Percentiles rank a stretch among this genome's conserved stretches.
These are phyloP conservation scores for Myxozyma neglecta DNA, from an alignment of 805 yeast species.

Conservation along the genomic window DNA sequence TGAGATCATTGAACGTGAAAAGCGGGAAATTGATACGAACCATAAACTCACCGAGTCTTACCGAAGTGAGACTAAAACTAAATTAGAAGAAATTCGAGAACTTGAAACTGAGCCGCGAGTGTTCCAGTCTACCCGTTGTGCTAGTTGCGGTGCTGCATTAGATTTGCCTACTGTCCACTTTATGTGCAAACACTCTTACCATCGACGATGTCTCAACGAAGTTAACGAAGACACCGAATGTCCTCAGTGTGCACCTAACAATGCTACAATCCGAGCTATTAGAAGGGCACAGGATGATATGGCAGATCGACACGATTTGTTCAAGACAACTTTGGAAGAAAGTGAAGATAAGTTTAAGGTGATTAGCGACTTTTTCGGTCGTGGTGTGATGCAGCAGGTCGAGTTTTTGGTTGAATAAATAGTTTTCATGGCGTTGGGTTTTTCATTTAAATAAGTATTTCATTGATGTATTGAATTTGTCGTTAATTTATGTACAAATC, in stretches of 20 bases:
- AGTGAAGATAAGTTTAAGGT: slow-evolving; percentile 67
- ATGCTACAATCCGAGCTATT: slow-evolving; percentile 62
- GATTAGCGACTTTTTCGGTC: slow-evolving; percentile 77
- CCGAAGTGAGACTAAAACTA: slow-evolving; percentile 60
- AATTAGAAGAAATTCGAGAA: slow-evolving; percentile 54
- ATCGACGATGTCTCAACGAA: slow-evolving; percentile 66
- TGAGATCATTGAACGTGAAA: slow-evolving; percentile 58
- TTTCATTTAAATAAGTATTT: neutral
- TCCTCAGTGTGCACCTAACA: slow-evolving; percentile 73
- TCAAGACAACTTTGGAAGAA: slow-evolving; percentile 54
- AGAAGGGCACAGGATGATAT: slow-evolving; percentile 60
- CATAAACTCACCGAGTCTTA: slow-evolving; percentile 65
- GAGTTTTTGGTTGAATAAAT: slow-evolving; percentile 19
- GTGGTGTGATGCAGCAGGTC: slow-evolving; percentile 71
- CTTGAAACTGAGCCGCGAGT: slow-evolving; percentile 51
- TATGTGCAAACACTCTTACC: slow-evolving; percentile 83
- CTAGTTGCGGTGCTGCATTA: slow-evolving; percentile 61
- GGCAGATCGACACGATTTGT: slow-evolving; percentile 62
- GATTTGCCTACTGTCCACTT: slow-evolving; percentile 83
- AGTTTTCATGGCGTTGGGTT: neutral
- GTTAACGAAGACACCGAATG: slow-evolving; percentile 47
- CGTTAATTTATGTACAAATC: neutral
- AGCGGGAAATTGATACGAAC: slow-evolving; percentile 67
- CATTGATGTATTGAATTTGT: neutral
- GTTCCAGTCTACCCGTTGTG: slow-evolving; percentile 63